These are phyloP conservation scores for Limnanthes douglasii DNA, from an alignment of 345 rosid species.

Conservation along the genomic window DNA sequence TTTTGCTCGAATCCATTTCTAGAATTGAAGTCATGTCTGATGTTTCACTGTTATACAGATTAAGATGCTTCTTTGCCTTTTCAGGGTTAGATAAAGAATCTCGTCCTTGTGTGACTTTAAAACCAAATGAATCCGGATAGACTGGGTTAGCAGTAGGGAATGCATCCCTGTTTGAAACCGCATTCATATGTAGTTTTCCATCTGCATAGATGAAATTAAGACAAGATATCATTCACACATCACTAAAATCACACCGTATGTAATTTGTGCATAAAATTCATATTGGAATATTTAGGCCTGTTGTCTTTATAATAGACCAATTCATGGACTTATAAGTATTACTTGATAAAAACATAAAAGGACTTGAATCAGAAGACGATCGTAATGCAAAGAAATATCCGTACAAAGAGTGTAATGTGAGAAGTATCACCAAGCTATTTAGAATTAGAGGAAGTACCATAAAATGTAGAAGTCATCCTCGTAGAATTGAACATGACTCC, in stretches of 20 bases:
- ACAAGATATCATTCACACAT: no score
- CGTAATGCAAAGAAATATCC: neutral
- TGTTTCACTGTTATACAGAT: conserved; percentile 3
- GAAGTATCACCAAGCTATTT: neutral
- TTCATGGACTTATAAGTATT: no score
- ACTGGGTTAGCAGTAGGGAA: conserved; percentile 4
- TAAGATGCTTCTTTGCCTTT: conserved; percentile 5
- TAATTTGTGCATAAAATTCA: neutral
- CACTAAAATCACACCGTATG: neutral
- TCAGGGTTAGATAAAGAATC: conserved; percentile 7
- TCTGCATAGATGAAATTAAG: no score
- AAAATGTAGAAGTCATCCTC: conserved; percentile 10
- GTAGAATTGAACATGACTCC: conserved; percentile 29
- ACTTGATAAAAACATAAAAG: neutral
- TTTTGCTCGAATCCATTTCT: neutral
- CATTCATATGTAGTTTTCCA: neutral
- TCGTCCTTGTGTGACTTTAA: conserved; percentile 15
- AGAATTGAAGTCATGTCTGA: neutral
- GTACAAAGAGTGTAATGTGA: neutral
- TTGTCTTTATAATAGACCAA: no score
- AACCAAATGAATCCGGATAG: conserved; percentile 8
- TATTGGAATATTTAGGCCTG: no score
- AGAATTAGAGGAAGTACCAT: conserved; percentile 17
- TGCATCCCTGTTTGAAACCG: conserved; percentile 2
- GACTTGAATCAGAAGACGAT: neutral